Base-by-base conservation (phyloP, 2,329 filamentous ascomycete genomes). In the Tolypocladium endophyticum region DNA sequence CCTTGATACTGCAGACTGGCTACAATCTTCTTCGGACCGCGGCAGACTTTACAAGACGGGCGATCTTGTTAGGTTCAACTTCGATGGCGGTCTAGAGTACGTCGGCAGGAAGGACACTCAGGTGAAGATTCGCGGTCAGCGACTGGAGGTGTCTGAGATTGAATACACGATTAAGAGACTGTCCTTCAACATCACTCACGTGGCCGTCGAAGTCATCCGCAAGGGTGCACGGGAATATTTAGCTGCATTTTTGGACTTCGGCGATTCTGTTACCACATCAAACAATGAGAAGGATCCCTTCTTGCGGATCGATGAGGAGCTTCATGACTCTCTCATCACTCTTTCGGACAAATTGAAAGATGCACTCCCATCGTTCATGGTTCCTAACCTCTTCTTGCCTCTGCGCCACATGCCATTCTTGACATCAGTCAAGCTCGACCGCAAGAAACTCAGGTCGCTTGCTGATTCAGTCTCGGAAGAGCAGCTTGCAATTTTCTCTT, bases 71-170 rank as follows among this genome's bases (percentile, higher is more conserved):
- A 68, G 67, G 43, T 79, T 78, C 30, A 67, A 74, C 35, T 65
- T 68, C 0, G 71, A 79, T 57, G 74, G 76, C 0, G 67, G 66
- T 23, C 65, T 81, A 11, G 64, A 72, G 0, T 81, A 76, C 57
- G 64, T 80, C 38, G 81, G 80, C 52, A 73, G 83, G 16, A 82
- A 81, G 61, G 82, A 86, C 62, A 75, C 75, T 0, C 82, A 85
- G 65, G 76, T 84, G 56, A 86, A 86, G 68, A 69, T 86, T 9
- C 76, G 78, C 20, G 86, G 85, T 25, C 84, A 79, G 61, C 70
- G 82, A 55, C 73, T 83, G 54, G 85, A 81, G 69, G 72, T 81
- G 18, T 64, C 61, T 0, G 68, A 68, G 43, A 39, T 70, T 7
- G 68, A 68, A 43, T 53, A 63, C 6, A 55, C 58, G 1, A 45